Evolutionary conservation across 2,329 filamentous ascomycete species (phyloP), one percentile per base, ranked within the genome.

Genomic region (Colletotrichum chrysophilum): DNA sequence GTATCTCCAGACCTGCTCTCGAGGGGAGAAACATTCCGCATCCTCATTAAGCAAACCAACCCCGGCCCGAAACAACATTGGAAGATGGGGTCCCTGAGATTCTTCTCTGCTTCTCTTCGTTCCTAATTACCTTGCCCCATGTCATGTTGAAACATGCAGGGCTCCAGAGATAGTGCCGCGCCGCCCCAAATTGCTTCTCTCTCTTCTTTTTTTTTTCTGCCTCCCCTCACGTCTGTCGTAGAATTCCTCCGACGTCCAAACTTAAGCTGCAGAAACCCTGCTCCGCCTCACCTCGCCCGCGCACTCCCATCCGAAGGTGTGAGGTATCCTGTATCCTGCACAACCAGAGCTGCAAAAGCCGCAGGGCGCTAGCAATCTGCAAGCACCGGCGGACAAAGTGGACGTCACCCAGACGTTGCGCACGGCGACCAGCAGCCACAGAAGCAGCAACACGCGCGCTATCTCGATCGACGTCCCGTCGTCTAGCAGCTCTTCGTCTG

Each of bases 81-180:
- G 66, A 60, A 28, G 30, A 48, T 30, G 55, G 69, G 36, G 48
- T 55, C 72, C 64, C 55, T 69, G 70, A 32, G 34, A 64, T 28
- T 69, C 36, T 62, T 30, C 26, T 28, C 34, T 70, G 48, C n/a
- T 36, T 43, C 28, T 65, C 30, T 64, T 32, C 28, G 56, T 24
- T 26, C 69, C 38, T 36, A 32, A 43, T 64, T 72, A 13, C 26
- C 21, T 52, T 36, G 32, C 43, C 61, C 66, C 71, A 65, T 74
- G 71, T 74, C 71, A 70, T 28, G 58, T 24, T 76, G 74, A 74
- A 76, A 75, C 64, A 64, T 65, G 64, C 74, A 73, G 74, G 67
- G 60, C 67, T 28, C n/a, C 18, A 74, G 21, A 74, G 55, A 65
- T 55, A 65, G 48, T 74, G 60, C 60, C 58, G 60, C 36, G 56